These are phyloP conservation scores for Penicillium sp. DNA, from an alignment of 2,329 filamentous ascomycete species.

Conservation along the genomic window DNA sequence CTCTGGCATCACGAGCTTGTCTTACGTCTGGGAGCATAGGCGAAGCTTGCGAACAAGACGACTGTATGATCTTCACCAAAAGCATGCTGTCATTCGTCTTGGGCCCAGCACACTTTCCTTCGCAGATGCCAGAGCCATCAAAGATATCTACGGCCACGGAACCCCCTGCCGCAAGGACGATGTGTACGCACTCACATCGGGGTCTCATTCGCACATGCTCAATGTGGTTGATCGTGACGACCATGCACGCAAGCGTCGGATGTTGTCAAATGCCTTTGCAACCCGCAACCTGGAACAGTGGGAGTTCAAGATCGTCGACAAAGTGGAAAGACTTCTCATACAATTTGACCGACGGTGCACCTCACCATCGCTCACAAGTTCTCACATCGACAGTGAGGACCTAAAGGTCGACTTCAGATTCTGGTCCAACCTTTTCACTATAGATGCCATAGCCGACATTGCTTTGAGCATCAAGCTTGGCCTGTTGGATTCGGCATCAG, in stretches of 20 bases:
- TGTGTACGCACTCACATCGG: background rate
- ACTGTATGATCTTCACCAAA: background rate
- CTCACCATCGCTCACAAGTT: background rate
- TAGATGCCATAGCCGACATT: background rate
- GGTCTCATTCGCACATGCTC: constrained; percentile 7
- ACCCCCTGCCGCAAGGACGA: constrained; percentile 5
- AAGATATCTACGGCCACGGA: constrained; percentile 8
- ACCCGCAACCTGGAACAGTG: constrained; percentile 7
- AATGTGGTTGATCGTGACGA: constrained; percentile 10
- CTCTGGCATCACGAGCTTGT: constrained; percentile 3
- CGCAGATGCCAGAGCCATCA: constrained; percentile 1
- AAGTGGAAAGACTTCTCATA: background rate
- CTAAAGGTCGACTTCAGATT: background rate
- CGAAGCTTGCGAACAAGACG: background rate
- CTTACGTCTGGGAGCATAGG: background rate
- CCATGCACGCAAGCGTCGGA: constrained; percentile 8
- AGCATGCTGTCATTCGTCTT: background rate
- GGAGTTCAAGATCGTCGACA: constrained; percentile 8
- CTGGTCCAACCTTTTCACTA: background rate
- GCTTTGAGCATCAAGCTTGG: background rate
- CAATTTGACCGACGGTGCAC: background rate
- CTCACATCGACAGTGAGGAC: background rate
- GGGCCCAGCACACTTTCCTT: background rate
- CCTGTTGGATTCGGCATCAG: background rate
- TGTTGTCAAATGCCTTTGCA: constrained; percentile 8